Evolutionary conservation across 2,329 filamentous ascomycete genomes (phyloP), one percentile per base, ranked within the genome.

Genomic region (Aureobasidium sp.): DNA sequence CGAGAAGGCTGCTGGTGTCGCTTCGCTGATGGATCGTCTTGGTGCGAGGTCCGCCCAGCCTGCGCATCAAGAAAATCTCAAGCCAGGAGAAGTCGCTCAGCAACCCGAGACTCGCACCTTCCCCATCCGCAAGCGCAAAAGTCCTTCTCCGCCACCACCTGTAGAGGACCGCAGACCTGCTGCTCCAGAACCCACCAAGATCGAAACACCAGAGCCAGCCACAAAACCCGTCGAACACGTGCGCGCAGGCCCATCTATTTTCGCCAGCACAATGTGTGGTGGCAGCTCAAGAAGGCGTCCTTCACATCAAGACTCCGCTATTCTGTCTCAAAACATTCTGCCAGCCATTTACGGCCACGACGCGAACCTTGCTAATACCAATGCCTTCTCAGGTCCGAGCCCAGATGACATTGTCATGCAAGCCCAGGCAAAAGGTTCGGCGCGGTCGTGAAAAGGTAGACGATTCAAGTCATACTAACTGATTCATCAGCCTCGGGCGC

Each of bases 331-430:
- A 45, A 58, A 62, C n/a, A 49, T 72, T 39, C 74, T 75, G 62
- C 71, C 74, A 59, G 68, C 79, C 54, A 75, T 77, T n/a, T 79
- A 77, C 62, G 69, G 71, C 40, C 67, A 66, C n/a, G 66, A 68
- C 62, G 66, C 67, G 53, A 67, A 68, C 22, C 70, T 72, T 61
- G 79, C 72, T 71, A 79, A 75, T 71, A 68, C 79, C 70, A 78
- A 85, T 70, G 84, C 86, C 63, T 97, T 97, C 77, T 80, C 87
- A 79, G 85, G 85, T 72, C 92, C 93, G 61, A 97, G 92, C 76
- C 92, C 92, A 67, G 92, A 97, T 78, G 92, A 97, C 74, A 78
- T 94, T 70, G 89, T 97, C 69, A 81, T 91, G 65, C 85, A 87
- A 74, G 93, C 92, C 68, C 93, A 96, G 80, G 70, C 74, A 62